phyloP scores from a whole-genome alignment of 2,329 filamentous ascomycete genomes.

The Epichloe festucae region DNA sequence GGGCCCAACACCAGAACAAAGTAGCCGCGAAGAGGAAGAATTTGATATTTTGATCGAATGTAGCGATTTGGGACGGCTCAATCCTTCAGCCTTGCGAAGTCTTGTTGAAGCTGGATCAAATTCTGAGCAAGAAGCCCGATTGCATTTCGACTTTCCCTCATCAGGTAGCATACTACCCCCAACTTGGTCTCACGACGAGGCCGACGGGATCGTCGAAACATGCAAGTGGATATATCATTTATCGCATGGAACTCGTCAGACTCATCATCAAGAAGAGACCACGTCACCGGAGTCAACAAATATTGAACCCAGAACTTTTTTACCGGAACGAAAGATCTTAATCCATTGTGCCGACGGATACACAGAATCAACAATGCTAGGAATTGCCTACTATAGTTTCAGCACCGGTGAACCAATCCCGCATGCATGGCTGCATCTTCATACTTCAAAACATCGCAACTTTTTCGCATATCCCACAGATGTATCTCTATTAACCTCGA shows the following conservation, averaged over 20 bases:
- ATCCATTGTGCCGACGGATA: slow-evolving; percentile 95
- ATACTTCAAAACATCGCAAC: slow-evolving; percentile 70
- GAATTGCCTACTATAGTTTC: slow-evolving; percentile 86
- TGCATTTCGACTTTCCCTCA: slow-evolving; percentile 64
- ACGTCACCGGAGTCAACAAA: slow-evolving; percentile 4
- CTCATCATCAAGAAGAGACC: slow-evolving; percentile 14
- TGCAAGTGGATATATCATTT: slow-evolving; percentile 85
- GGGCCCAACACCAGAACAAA: slow-evolving; percentile 68
- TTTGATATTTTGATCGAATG: slow-evolving; percentile 85
- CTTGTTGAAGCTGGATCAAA: slow-evolving; percentile 40
- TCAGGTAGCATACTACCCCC: slow-evolving; percentile 86
- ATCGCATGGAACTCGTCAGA: slow-evolving; percentile 47
- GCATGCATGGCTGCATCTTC: slow-evolving; percentile 76
- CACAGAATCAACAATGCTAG: slow-evolving; percentile 83
- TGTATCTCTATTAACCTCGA: slow-evolving; percentile 64
- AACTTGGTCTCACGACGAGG: slow-evolving; percentile 69
- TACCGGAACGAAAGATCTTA: slow-evolving; percentile 53
- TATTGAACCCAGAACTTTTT: slow-evolving; percentile 5
- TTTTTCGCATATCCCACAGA: slow-evolving; percentile 95
- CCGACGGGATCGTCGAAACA: slow-evolving; percentile 72
- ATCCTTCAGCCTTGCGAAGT: slow-evolving; percentile 50
- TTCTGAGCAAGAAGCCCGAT: slow-evolving; percentile 25
- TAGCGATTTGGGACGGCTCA: slow-evolving; percentile 69
- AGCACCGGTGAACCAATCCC: slow-evolving; percentile 69
- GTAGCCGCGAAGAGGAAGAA: slow-evolving; percentile 40